Evolutionary conservation across 2,329 filamentous ascomycete species (phyloP), one percentile per base, ranked within the genome.

Genomic region (Ambrosiella xylebori): DNA sequence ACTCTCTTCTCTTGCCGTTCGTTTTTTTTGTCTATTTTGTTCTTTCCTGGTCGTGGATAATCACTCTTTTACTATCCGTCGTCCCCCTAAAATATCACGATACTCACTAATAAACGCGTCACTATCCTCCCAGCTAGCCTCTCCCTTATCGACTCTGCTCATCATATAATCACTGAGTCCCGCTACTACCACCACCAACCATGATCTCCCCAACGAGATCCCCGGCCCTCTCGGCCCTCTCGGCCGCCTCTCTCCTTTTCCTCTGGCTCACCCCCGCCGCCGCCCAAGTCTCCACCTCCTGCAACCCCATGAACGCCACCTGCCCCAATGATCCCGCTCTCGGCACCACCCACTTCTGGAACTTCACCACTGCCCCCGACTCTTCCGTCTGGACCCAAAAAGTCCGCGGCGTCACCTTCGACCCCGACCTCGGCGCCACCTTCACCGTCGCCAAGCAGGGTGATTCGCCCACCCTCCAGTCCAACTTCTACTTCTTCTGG

Each of bases 401-500:
- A 7, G 81, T 81, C 56, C 38, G 38, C 11, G 86, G 86, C 55
- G 74, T 91, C 58, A 71, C 73, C 12, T 89, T 83, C 67, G 75
- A 76, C 59, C 67, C 75, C 51, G 71, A 80, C 0, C 68, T 72
- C n/a, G 86, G 85, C 41, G 85, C 86, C 50, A 72, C 77, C 58
- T 90, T 94, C 71, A 84, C 78, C 56, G 82, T 95, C 70, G 72
- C 69, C 58, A 76, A 83, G 67, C 76, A 81, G 62, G 80, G 83
- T 62, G 81, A 94, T 65, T 85, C 88, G 0, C 86, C 88, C 0
- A 94, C 88, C 0, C 78, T 95, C 61, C 78, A 82, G 63, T 82
- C 85, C 52, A 81, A 82, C 64, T 91, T 89, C 68, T 93, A 88
- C 72, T 85, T 95, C 70, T 89, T 94, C 74, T 91, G 85, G 63